These are phyloP conservation scores for Phytophthora pistaciae DNA, from an alignment of 352 stramenopile species.

Conservation along the genomic window DNA sequence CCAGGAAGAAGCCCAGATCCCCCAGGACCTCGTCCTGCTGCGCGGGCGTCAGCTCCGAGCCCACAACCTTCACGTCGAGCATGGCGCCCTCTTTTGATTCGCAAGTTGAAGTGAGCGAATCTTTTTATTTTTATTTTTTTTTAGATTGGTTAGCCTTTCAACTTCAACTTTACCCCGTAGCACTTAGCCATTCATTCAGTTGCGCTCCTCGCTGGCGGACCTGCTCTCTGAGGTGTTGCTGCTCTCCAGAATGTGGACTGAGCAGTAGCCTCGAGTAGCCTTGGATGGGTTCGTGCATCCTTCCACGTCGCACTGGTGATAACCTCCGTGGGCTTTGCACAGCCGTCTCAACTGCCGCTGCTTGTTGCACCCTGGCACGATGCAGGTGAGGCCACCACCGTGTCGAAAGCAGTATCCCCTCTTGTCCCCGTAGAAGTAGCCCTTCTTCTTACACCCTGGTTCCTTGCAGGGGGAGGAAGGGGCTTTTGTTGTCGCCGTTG, in stretches of 20 bases:
- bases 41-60: background rate
- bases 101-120: too few relatives aligned
- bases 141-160: background rate
- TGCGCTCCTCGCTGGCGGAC: background rate
- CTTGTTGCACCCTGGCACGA: background rate
- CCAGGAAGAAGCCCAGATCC: background rate
- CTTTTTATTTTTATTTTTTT: background rate
- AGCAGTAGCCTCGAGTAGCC: too few relatives aligned
- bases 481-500: too few relatives aligned
- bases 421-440: background rate
- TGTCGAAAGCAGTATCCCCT: slow-evolving; percentile 15
- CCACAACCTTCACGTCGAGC: slow-evolving; percentile 8
- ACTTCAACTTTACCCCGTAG: too few relatives aligned
- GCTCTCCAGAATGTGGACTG: too few relatives aligned
- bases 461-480: background rate
- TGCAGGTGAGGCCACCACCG: slow-evolving; percentile 7
- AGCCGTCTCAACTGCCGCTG: background rate
- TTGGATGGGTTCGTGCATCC: background rate
- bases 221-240: too few relatives aligned
- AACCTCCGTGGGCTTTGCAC: slow-evolving; percentile 4
- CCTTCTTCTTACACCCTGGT: slow-evolving; percentile 4
- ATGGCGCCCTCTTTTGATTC: background rate
- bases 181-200: too few relatives aligned
- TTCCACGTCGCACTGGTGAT: slow-evolving; percentile 1
- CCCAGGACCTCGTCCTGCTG: background rate